A percentile compares a stretch with the other conserved stretches of the same genome.
These are phyloP conservation scores for Fusarium transvaalense DNA, from an alignment of 2,329 filamentous ascomycete genomes.

Conservation along the genomic window DNA sequence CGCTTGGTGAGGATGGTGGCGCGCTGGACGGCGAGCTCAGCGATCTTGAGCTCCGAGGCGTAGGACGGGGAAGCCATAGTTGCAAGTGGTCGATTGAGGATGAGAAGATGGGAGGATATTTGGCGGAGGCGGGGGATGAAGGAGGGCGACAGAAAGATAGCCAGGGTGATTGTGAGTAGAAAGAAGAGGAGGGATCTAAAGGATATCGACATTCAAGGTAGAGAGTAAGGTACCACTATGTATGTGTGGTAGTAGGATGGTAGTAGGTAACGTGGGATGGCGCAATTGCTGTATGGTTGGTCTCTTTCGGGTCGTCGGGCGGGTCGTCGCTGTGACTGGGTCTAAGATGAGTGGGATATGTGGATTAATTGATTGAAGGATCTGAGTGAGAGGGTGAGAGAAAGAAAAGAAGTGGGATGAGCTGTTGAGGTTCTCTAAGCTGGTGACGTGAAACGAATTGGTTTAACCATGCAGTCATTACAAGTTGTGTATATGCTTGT, in stretches of 20 bases:
- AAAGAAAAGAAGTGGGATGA: slow-evolving; percentile 35
- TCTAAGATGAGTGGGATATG: slow-evolving; percentile 31
- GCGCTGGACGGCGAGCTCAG: slow-evolving; percentile 89
- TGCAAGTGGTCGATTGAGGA: slow-evolving; percentile 42
- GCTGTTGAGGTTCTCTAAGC: slow-evolving; percentile 6
- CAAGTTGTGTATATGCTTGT: background rate
- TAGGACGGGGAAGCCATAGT: slow-evolving; percentile 64
- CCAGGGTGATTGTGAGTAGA: slow-evolving; percentile 47
- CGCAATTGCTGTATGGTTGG: slow-evolving; percentile 33
- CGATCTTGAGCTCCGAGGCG: slow-evolving; percentile 82
- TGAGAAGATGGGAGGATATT: slow-evolving; percentile 44
- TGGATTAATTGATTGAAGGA: slow-evolving; percentile 24
- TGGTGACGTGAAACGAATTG: slow-evolving; percentile 13
- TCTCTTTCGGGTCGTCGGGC: slow-evolving; percentile 44
- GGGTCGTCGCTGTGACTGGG: slow-evolving; percentile 41
- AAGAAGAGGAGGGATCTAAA: slow-evolving; percentile 30
- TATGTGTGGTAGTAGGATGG: background rate
- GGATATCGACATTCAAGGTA: slow-evolving; percentile 15
- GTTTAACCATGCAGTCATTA: slow-evolving; percentile 14
- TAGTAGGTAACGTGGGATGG: slow-evolving; percentile 40
- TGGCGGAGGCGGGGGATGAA: slow-evolving; percentile 49
- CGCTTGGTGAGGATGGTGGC: slow-evolving; percentile 68
- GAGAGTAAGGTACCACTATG: slow-evolving; percentile 7
- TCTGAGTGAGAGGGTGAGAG: slow-evolving; percentile 5
- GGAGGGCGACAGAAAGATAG: slow-evolving; percentile 47